Evolutionary conservation across 805 yeast genomes (phyloP).

Genomic region (Zygosaccharomyces gambellarensis): DNA sequence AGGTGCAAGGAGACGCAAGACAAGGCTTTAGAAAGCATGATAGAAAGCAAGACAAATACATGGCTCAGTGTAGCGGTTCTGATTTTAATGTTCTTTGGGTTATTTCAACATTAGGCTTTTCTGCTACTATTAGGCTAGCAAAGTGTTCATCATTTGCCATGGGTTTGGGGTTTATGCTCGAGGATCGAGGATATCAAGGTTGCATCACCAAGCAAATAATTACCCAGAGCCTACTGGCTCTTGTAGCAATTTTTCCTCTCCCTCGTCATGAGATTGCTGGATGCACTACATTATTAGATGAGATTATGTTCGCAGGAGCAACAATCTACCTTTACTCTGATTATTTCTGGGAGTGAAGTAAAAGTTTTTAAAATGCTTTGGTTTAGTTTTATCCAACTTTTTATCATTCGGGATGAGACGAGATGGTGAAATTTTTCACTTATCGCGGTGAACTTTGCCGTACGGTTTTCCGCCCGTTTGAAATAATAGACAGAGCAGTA

Average conservation of each 20-base stretch:
- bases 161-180: background rate
- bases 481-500: background rate
- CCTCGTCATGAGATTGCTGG: background rate
- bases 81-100: conserved; percentile 13
- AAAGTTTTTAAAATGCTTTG: background rate
- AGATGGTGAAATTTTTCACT: background rate
- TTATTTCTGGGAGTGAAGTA: background rate
- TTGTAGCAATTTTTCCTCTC: background rate
- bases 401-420: background rate
- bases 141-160: conserved; percentile 13
- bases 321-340: background rate
- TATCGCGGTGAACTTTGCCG: conserved; percentile 2
- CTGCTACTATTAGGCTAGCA: conserved; percentile 8
- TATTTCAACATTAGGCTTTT: conserved; percentile 10
- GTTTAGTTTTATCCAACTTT: background rate
- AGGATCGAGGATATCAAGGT: background rate
- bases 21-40: background rate
- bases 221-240: background rate
- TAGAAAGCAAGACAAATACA: background rate
- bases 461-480: background rate
- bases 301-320: background rate
- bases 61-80: conserved; percentile 23
- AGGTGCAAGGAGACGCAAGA: conserved; percentile 54
- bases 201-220: background rate
- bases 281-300: background rate